Conservation (phyloP, 2,329 filamentous ascomycete genomes). For the Hymenoscyphus salicellus region DNA sequence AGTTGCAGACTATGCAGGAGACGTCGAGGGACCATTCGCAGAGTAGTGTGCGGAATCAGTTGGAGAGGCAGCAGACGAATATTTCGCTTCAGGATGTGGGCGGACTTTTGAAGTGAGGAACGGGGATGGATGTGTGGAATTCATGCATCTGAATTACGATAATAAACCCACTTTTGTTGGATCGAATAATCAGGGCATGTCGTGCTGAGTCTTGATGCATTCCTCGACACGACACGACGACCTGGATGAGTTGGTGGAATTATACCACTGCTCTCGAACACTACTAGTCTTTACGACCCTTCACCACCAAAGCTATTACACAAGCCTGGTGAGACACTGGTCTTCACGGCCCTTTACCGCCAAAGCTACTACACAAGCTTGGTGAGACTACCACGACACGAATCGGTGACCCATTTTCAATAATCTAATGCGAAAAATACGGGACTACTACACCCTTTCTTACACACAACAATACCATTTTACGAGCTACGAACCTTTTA, state of each 20-base stretch:
- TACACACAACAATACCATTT: background rate
- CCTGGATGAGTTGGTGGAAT: background rate
- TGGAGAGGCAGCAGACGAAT: conserved; percentile 30
- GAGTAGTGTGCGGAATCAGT: conserved; percentile 16
- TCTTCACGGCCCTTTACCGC: background rate
- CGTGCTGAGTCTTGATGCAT: background rate
- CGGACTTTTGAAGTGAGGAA: conserved; percentile 36
- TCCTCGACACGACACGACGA: background rate
- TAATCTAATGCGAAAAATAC: background rate
- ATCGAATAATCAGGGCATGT: background rate
- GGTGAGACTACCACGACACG: background rate
- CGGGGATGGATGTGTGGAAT: background rate
- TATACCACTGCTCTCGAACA: background rate
- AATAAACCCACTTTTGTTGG: background rate
- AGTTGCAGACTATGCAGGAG: conserved; percentile 33
- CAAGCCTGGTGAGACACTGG: background rate
- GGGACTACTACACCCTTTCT: background rate
- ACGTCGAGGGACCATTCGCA: conserved; percentile 14
- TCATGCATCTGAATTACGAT: background rate
- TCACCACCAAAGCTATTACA: background rate
- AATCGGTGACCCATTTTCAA: background rate
- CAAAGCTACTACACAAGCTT: background rate
- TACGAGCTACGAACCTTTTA: background rate
- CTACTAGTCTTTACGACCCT: background rate
- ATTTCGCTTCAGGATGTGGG: conserved; percentile 43